Conservation (phyloP, 2,329 filamentous ascomycete species). For the Magnaporthiopsis rhizophila region DNA sequence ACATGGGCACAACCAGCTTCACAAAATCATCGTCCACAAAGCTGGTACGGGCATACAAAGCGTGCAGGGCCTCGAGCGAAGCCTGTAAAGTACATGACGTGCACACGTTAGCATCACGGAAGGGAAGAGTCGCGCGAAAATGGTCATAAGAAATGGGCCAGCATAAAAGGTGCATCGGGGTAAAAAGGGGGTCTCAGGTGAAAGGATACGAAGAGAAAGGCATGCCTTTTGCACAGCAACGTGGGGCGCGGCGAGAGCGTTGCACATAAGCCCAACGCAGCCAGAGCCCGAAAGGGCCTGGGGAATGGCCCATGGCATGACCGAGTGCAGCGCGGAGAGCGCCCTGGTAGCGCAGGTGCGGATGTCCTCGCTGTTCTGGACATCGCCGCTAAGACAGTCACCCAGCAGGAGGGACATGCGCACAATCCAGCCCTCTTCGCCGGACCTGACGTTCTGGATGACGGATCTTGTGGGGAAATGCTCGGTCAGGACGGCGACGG, state of each 20-base stretch:
- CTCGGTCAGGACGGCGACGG: constrained; percentile 64
- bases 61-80: constrained; percentile 74
- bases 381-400: constrained; percentile 60
- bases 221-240: constrained; percentile 67
- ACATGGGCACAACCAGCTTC: constrained; percentile 72
- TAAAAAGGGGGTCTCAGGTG: too few species aligned
- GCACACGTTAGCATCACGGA: neutral
- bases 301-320: constrained; percentile 81
- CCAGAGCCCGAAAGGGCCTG: constrained; percentile 67
- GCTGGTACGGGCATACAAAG: constrained; percentile 67
- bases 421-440: constrained; percentile 78
- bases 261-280: constrained; percentile 63
- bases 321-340: constrained; percentile 67
- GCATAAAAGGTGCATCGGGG: neutral
- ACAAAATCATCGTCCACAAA: constrained; percentile 73
- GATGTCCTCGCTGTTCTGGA: constrained; percentile 58
- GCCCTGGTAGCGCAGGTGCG: constrained; percentile 67
- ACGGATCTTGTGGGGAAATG: constrained; percentile 66
- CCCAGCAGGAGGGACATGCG: constrained; percentile 68
- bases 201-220: constrained; percentile 2
- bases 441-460: constrained; percentile 62
- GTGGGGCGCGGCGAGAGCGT: constrained; percentile 61
- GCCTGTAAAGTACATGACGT: constrained; percentile 39
- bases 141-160: neutral
- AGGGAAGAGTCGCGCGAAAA: neutral